Evolutionary conservation across 306 rosid genomes (phyloP).

Genomic region (Pterocarpus santalinus): DNA sequence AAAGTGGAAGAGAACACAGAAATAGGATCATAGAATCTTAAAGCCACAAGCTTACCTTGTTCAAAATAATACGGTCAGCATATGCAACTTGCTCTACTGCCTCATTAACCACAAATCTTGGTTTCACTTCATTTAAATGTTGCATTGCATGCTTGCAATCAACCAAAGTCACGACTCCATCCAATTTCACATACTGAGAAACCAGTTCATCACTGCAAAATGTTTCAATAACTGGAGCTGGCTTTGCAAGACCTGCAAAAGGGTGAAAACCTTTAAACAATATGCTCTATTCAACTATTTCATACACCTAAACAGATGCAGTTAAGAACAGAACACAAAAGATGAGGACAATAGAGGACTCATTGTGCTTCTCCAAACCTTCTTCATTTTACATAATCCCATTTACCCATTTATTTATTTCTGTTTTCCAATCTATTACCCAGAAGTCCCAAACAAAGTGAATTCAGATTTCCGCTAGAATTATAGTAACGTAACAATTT

Average conservation of each 20-base stretch:
- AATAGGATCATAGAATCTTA: conserved; percentile 28
- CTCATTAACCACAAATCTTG: conserved; percentile 95
- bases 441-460: conserved; percentile 15
- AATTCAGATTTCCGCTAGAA: conserved; percentile 25
- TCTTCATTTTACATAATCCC: conserved; percentile 1
- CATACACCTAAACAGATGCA: conserved; percentile 16
- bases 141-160: conserved; percentile 87
- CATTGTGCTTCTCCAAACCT: conserved; percentile 4
- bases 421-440: neutral
- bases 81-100: conserved; percentile 94
- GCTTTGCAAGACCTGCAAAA: conserved; percentile 89
- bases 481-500: conserved; percentile 7
- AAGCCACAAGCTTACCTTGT: conserved; percentile 68
- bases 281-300: conserved; percentile 13
- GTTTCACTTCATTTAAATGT: conserved; percentile 87
- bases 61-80: conserved; percentile 88
- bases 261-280: conserved; percentile 12
- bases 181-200: conserved; percentile 76
- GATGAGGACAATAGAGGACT: conserved; percentile 28
- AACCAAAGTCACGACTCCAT: conserved; percentile 95
- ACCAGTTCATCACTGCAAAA: conserved; percentile 81
- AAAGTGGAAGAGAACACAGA: conserved; percentile 3
- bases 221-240: conserved; percentile 91
- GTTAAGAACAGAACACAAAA: conserved; percentile 3
- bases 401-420: conserved; percentile 10